Evolutionary conservation across 2,329 filamentous ascomycete genomes (phyloP).

Genomic region (Xylariaceae sp.): DNA sequence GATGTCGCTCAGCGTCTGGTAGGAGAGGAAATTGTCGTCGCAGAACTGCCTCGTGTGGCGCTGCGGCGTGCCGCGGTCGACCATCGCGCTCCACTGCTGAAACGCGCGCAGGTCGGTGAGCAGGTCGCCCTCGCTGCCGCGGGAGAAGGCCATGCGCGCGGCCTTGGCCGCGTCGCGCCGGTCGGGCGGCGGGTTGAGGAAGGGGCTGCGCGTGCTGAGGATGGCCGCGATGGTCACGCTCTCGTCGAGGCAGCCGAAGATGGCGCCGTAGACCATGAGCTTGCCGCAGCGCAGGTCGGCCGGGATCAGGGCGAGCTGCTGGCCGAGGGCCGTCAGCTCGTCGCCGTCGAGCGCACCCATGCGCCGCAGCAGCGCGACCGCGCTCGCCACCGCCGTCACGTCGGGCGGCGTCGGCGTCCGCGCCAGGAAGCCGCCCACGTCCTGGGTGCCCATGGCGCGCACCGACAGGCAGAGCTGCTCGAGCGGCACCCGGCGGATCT

Average conservation of each 20-base stretch:
- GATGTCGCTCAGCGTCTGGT: conserved; percentile 81
- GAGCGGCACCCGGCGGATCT: conserved; percentile 85
- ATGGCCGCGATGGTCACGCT: conserved; percentile 86
- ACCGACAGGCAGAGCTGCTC: conserved; percentile 94
- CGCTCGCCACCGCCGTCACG: conserved; percentile 75
- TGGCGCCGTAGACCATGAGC: conserved; percentile 88
- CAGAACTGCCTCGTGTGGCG: conserved; percentile 70
- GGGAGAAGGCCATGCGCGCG: conserved; percentile 65
- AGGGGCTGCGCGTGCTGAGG: conserved; percentile 81
- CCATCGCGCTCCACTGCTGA: conserved; percentile 69
- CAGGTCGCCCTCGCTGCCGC: conserved; percentile 77
- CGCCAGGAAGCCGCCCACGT: conserved; percentile 73
- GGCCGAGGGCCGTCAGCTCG: conserved; percentile 83
- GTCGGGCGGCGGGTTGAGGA: conserved; percentile 75
- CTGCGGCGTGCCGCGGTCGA: conserved; percentile 48
- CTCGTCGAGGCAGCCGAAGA: conserved; percentile 86
- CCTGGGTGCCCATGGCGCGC: conserved; percentile 83
- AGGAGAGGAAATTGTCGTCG: conserved; percentile 75
- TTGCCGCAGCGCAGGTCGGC: conserved; percentile 90
- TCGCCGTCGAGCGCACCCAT: conserved; percentile 87
- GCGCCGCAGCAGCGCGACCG: conserved; percentile 66
- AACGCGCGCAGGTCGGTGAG: conserved; percentile 81
- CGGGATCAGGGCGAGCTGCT: conserved; percentile 90
- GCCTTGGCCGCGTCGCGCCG: conserved; percentile 76
- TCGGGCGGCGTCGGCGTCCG: conserved; percentile 86